phyloP scores from a whole-genome alignment of 441 rosid species.

The Pelargonium citronellum region DNA sequence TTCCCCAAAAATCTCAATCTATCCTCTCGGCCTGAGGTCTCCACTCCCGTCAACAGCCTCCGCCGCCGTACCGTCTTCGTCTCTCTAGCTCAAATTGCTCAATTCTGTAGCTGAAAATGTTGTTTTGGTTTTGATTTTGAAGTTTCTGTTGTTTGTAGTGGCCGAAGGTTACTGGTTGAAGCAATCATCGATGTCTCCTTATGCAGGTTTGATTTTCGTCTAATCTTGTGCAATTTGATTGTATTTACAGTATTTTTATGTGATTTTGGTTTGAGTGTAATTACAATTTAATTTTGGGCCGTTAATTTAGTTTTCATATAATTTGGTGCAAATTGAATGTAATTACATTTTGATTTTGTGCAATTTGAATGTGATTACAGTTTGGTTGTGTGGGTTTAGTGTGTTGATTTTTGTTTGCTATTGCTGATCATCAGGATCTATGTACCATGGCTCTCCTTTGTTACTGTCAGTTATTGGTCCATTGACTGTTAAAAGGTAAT shows the following conservation, averaged over 20 bases:
- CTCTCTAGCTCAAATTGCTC: conserved; percentile 12
- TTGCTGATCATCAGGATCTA: conserved; percentile 56
- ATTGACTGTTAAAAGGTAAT: conserved; percentile 63
- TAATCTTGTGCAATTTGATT: background rate
- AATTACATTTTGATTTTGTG: conserved; percentile 1
- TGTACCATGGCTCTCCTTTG: conserved; percentile 95
- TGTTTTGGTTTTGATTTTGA: conserved; percentile 4
- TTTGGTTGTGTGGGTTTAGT: background rate
- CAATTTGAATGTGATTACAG: background rate
- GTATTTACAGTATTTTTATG: background rate
- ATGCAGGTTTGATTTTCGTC: conserved; percentile 32
- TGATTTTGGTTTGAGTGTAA: background rate
- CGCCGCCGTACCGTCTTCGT: conserved; percentile 66
- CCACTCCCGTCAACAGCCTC: conserved; percentile 92
- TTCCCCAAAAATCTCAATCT: conserved; percentile 62
- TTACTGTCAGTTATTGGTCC: conserved; percentile 78
- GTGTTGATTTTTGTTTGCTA: conserved; percentile 3
- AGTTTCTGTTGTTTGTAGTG: conserved; percentile 27
- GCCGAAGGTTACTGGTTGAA: conserved; percentile 66
- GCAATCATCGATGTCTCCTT: conserved; percentile 56
- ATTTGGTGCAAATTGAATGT: background rate
- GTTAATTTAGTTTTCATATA: too few relatives aligned
- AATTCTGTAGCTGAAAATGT: background rate
- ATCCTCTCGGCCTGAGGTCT: conserved; percentile 86
- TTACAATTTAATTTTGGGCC: too few relatives aligned